Evolutionary conservation across 345 rosid species (phyloP), one percentile per base, ranked within the genome.

Genomic region (Garcia nutans): DNA sequence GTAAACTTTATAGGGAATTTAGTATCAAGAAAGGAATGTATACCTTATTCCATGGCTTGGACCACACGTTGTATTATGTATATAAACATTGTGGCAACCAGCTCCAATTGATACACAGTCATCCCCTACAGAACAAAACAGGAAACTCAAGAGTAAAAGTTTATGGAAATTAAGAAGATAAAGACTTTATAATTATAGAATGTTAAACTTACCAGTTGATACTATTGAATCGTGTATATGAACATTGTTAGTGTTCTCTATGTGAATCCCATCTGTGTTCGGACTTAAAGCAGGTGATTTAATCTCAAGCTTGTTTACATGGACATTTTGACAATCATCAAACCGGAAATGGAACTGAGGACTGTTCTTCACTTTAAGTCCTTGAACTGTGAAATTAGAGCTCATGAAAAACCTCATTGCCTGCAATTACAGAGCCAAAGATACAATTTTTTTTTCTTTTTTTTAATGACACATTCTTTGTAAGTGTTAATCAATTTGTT

Each of bases 311-410:
- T 54, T 71, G 11, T 76, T 68, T 26, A 85, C 78, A 10, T 15
- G 44, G 52, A 85, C 65, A 20, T 80, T 61, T 23, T 61, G 20
- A 68, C 82, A 73, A 28, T 66, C 16, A 65, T 80, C 80, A 59
- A 85, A 80, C 81, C 79, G 58, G 67, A 85, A 78, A 62, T 85
- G 85, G 67, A 78, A 73, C 45, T 80, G 83, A 3, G 85, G 88
- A 57, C 84, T 85, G 81, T 85, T 82, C 80, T 86, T 88, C 78
- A 89, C 80, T 60, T 77, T 62, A 28, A 94, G 84, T 60, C 96
- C 97, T 81, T 87, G 85, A 52, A 94, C 91, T 10, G 80, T 86
- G 81, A 94, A 76, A 82, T 91, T 88, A 44, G 92, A 89, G 85
- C 82, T 23, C 68, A 56, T 65, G 74, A 78, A 74, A 72, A 85